A percentile compares a stretch with the other conserved stretches of the same genome.
phyloP scores from a whole-genome alignment of 306 rosid species.

The Glycine tomentella region DNA sequence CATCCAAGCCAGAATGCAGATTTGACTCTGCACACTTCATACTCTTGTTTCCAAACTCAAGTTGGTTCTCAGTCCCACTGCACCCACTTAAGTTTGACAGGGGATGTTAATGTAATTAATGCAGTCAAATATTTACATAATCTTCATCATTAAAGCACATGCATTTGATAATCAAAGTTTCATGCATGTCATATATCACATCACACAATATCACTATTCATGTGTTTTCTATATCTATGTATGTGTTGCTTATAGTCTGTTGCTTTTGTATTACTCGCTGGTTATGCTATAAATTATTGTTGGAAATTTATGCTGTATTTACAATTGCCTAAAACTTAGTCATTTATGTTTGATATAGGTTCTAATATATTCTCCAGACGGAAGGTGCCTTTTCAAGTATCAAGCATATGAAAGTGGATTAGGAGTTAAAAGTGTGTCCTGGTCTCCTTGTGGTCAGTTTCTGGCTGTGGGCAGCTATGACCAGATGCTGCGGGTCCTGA shows the following conservation, averaged over 20 bases:
- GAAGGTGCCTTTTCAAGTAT: conserved; percentile 93
- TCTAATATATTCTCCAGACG: conserved; percentile 94
- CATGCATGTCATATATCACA: conserved; percentile 19
- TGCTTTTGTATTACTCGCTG: neutral
- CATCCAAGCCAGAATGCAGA: too few relatives aligned
- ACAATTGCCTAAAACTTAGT: conserved; percentile 29
- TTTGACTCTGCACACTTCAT: too few relatives aligned
- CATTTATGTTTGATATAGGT: conserved; percentile 67
- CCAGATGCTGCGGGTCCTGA: conserved; percentile 93
- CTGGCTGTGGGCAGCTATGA: conserved; percentile 98
- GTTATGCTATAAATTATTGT: neutral
- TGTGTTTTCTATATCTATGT: conserved; percentile 14
- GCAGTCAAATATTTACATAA: neutral
- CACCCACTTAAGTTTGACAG: too few relatives aligned
- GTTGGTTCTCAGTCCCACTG: too few relatives aligned
- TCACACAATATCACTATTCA: neutral
- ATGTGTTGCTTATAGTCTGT: conserved; percentile 21
- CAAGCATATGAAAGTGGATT: conserved; percentile 97
- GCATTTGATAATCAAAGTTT: conserved; percentile 3
- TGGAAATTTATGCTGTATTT: conserved; percentile 22
- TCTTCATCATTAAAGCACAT: neutral
- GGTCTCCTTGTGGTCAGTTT: conserved; percentile 99
- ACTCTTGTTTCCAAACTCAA: too few relatives aligned
- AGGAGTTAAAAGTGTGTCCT: conserved; percentile 92
- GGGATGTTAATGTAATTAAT: too few relatives aligned